Conservation (phyloP, 495 filamentous ascomycete genomes). For the Lasiosphaeris hirsuta region DNA sequence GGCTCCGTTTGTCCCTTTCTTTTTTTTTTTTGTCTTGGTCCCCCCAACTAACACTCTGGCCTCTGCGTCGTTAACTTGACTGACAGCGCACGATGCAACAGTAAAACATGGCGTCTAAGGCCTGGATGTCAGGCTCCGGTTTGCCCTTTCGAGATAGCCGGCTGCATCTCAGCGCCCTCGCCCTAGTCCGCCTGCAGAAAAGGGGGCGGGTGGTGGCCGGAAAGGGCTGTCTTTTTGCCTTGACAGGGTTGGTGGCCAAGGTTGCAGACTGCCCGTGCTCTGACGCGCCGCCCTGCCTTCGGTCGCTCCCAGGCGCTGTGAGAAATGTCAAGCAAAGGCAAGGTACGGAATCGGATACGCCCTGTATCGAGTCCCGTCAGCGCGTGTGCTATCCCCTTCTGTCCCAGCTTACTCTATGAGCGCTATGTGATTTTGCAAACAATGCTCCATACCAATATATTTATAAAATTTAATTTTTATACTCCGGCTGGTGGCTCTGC, state of each 20-base stretch:
- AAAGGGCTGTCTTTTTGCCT: slow-evolving; percentile 13
- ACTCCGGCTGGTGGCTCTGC: too few relatives aligned
- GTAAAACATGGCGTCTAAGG: slow-evolving; percentile 13
- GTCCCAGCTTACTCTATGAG: too few relatives aligned
- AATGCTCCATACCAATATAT: too few relatives aligned
- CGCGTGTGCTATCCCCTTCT: too few relatives aligned
- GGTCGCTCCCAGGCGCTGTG: too few relatives aligned
- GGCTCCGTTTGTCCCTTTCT: neutral
- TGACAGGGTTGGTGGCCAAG: neutral
- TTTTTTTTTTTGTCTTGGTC: neutral
- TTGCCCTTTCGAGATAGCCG: slow-evolving; percentile 22
- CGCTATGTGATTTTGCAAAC: too few relatives aligned
- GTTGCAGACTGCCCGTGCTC: slow-evolving; percentile 3
- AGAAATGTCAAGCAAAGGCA: too few relatives aligned
- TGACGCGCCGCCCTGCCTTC: neutral
- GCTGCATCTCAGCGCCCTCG: slow-evolving; percentile 7
- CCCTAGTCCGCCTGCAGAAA: slow-evolving; percentile 3
- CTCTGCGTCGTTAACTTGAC: neutral
- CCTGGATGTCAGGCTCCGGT: slow-evolving; percentile 13
- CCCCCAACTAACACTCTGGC: neutral
- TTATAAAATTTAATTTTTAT: too few relatives aligned
- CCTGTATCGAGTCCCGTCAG: too few relatives aligned
- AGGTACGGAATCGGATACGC: too few relatives aligned
- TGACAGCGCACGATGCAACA: slow-evolving; percentile 18
- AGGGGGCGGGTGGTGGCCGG: slow-evolving; percentile 1